Base-by-base conservation (phyloP, 2,329 filamentous ascomycete genomes). In the Penicillium freii region DNA sequence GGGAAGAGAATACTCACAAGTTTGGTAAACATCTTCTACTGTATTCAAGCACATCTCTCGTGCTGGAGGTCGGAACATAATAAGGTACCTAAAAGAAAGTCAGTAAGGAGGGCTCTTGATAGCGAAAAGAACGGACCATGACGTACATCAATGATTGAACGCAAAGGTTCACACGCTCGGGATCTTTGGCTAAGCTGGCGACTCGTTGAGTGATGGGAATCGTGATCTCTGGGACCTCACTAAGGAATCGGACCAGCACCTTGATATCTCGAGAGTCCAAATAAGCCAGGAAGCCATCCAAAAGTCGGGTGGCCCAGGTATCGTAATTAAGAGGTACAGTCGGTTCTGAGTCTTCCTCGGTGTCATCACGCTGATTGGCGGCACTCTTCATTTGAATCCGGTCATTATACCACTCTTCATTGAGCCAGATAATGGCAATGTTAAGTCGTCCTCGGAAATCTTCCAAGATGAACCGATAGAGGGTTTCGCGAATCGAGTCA, bases 401-500 rank as follows among this genome's bases (percentile, higher is more conserved):
- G 72, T 97, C 93, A 67, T 92, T 95, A 75, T 96, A 97, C 93
- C 94, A 99, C 76, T 99, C 94, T 73, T 99, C 94, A 66, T 89
- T 96, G 17, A 99, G 82, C 94, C 94, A 99, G 8, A 88, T 87
- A 51, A 97, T 91, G 1, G 92, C 93, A 23, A 94, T 84, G 65
- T 95, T 92, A 61, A 97, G 92, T 43, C 94, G 87, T 61, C 84
- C 87, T 54, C 93, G 87, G 77, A 96, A 99, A 71, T 97, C 93
- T 62, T 95, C 91, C 61, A 97, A 84, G 47, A 97, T 84, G 72
- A 96, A 97, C 53, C 85, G 82, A 74, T 92, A 94, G 1, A 99
- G 79, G 8, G 86, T 82, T 65, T 96, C 89, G 51, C 94, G 86
- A 63, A 97, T 91, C 6, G 82, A 82, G 68, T 89, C 83, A 65